These are phyloP conservation scores for Colletotrichum tropicale DNA, from an alignment of 2,329 filamentous ascomycete genomes.

Conservation along the genomic window DNA sequence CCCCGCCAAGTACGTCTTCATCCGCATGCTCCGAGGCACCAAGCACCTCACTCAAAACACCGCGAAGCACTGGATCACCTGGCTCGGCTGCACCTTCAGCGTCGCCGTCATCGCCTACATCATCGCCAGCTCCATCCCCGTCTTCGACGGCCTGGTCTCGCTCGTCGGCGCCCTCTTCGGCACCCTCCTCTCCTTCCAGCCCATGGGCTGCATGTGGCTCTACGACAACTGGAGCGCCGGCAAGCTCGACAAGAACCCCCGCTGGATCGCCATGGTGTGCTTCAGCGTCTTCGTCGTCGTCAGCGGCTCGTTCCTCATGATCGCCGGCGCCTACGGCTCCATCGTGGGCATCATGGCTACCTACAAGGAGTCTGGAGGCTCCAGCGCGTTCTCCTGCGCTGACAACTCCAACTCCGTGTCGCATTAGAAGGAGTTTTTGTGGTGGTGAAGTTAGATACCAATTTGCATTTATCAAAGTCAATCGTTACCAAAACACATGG, in stretches of 20 bases:
- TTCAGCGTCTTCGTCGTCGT: conserved; percentile 35
- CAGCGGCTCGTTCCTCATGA: conserved; percentile 43
- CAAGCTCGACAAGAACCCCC: conserved; percentile 4
- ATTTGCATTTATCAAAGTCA: not conserved
- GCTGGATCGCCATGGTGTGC: conserved; percentile 22
- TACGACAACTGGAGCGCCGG: conserved; percentile 43
- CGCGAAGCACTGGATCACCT: conserved; percentile 32
- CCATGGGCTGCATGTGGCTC: conserved; percentile 44
- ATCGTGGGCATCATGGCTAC: conserved; percentile 41
- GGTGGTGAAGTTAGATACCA: not conserved
- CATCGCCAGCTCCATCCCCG: conserved; percentile 30
- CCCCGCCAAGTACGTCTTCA: conserved; percentile 30
- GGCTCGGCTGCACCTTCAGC: conserved; percentile 32
- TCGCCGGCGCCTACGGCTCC: conserved; percentile 49
- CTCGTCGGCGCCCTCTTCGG: conserved; percentile 30
- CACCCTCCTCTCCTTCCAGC: conserved; percentile 29
- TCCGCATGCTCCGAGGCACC: conserved; percentile 29
- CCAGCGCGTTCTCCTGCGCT: conserved; percentile 44
- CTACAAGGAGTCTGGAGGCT: conserved; percentile 37
- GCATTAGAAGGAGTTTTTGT: not conserved
- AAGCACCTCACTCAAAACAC: conserved; percentile 33
- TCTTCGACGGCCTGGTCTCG: conserved; percentile 31
- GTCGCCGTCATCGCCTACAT: conserved; percentile 29
- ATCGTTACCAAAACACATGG: not conserved
- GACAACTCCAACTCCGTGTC: conserved; percentile 42